Percentiles rank a stretch among this genome's conserved stretches.
Conservation (phyloP, 2,329 filamentous ascomycete genomes). For the Beauveria sp. region DNA sequence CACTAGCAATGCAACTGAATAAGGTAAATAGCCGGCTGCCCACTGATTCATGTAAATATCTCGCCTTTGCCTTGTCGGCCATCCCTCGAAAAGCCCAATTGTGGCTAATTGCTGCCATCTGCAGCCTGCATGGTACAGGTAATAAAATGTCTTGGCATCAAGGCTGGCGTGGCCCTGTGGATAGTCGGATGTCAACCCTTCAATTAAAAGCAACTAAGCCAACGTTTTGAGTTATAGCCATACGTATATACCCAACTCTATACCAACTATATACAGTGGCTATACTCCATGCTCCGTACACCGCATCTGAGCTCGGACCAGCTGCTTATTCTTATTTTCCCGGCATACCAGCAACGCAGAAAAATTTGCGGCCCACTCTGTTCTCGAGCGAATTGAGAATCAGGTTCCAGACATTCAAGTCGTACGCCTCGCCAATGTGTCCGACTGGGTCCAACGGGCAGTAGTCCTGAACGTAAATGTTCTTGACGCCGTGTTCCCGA, state of each 20-base stretch:
- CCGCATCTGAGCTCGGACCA: neutral
- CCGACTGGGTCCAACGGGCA: conserved; percentile 15
- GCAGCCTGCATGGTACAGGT: neutral
- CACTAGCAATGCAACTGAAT: neutral
- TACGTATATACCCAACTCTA: too few species aligned
- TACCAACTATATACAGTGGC: too few species aligned
- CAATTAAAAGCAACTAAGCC: too few species aligned
- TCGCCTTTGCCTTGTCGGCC: neutral
- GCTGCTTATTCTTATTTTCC: conserved; percentile 1
- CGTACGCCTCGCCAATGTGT: conserved; percentile 14
- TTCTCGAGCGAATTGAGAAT: conserved; percentile 14
- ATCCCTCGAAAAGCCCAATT: neutral
- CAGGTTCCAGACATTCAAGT: conserved; percentile 14
- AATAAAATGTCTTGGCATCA: neutral
- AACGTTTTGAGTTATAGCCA: neutral
- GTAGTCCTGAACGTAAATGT: conserved; percentile 15
- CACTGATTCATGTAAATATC: too few species aligned
- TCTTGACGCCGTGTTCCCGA: conserved; percentile 13
- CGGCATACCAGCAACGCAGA: conserved; percentile 1
- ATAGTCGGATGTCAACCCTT: neutral
- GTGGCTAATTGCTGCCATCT: neutral
- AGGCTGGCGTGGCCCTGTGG: neutral
- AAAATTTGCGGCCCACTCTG: conserved; percentile 11
- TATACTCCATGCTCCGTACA: neutral
- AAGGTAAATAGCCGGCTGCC: too few species aligned